Evolutionary conservation across 73 alveolate genomes (phyloP), one percentile per base, ranked within the genome.

Genomic region (Paramecium sexaurelia): DNA sequence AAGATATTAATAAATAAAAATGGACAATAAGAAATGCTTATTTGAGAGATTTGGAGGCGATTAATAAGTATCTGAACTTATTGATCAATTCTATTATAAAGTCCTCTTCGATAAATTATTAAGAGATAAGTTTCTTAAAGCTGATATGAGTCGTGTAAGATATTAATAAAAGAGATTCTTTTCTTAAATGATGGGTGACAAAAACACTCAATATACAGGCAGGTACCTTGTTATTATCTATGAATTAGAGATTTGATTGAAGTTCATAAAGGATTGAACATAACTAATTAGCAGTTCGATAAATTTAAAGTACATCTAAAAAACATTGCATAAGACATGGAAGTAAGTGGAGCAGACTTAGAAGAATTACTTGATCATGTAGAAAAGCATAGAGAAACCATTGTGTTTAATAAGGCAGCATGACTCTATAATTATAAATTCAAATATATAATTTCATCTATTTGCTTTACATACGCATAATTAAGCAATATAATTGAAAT

Each of bases 141-240:
- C 90, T 29, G 90, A 78, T 11, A 78, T 78, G 90, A 41, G 75
- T 78, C 33, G 90, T 19, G 90, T 78, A 22, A 78, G 90, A 78
- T 78, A 78, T 43, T 24, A 78, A 40, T 78, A 78, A 27, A 78
- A 78, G 45, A 39, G 90, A 33, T 78, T 78, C 73, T 78, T 78
- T 39, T 78, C 90, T 29, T 26, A 39, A 41, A 78, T 78, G 90
- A 78, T 78, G 90, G 90, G 90, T 41, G 90, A 78, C 41, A 78
- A 78, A 33, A 40, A 37, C 45, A 78, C 90, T 29, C 51, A 78
- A 40, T 78, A 78, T 19, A 78, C 90, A 37, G 90, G 90, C 19
- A 78, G 73, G 90, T 78, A 61, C 26, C 13, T 26, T 26, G 26
- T 6, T 61, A 1, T 26, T 26, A 29, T 51, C 13, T 51, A 51